Conservation (phyloP, 441 rosid genomes). For the Hura crepitans region DNA sequence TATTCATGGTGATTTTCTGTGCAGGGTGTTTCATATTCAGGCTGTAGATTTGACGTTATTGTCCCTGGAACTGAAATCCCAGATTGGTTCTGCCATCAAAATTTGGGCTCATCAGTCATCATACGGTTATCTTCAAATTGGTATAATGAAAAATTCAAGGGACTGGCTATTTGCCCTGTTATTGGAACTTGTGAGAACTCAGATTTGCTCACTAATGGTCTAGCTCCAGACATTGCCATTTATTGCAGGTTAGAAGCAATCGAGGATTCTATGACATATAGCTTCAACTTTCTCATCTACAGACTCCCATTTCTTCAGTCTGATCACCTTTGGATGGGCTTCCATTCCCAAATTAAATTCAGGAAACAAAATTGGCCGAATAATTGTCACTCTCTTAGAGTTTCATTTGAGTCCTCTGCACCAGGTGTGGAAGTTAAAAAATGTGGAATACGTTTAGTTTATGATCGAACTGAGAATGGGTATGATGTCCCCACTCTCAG, state of each 20-base stretch:
- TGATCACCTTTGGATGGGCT: conserved; percentile 22
- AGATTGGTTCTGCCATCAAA: conserved; percentile 13
- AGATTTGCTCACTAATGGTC: not conserved
- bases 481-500: not conserved
- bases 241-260: conserved; percentile 16
- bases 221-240: conserved; percentile 15
- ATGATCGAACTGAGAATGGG: conserved; percentile 9
- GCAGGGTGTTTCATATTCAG: conserved; percentile 7
- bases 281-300: conserved; percentile 19
- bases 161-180: conserved; percentile 16
- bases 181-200: not conserved
- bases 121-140: conserved; percentile 10
- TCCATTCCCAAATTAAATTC: conserved; percentile 16
- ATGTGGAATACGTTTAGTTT: conserved; percentile 18
- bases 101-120: conserved; percentile 2
- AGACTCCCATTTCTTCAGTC: conserved; percentile 11
- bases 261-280: not conserved
- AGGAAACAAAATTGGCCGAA: conserved; percentile 4
- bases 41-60: conserved; percentile 16
- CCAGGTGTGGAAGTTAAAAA: conserved; percentile 18
- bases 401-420: conserved; percentile 17
- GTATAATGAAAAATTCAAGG: conserved; percentile 13
- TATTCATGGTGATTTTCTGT: not conserved
- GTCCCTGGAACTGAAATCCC: conserved; percentile 17
- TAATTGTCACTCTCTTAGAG: conserved; percentile 7